Percentiles rank a stretch among this genome's conserved stretches.
phyloP scores from a whole-genome alignment of 2,329 filamentous ascomycete species.

The Aspergillus sp. region DNA sequence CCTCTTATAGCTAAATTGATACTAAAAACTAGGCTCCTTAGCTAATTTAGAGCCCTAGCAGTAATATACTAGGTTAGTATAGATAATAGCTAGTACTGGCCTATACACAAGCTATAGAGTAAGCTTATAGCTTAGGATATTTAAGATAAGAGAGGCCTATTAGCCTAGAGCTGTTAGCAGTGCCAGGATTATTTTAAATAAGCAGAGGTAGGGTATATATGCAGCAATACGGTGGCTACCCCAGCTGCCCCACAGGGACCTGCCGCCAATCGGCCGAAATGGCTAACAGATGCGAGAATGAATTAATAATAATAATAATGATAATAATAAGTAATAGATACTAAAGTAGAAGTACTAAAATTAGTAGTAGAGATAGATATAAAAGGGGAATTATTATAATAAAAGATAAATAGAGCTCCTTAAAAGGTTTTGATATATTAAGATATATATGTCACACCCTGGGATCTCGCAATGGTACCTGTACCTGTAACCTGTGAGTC shows the following conservation, averaged over 20 bases:
- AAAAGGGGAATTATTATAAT: too few relatives aligned
- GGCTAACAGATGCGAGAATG: not conserved
- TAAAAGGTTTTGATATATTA: too few relatives aligned
- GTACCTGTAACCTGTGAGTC: too few relatives aligned
- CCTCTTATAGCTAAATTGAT: not conserved
- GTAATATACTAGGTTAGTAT: not conserved
- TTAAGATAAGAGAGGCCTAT: not conserved
- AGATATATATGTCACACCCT: too few relatives aligned
- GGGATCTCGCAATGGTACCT: too few relatives aligned
- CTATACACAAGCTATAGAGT: not conserved
- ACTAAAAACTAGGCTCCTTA: not conserved
- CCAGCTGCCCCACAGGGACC: not conserved
- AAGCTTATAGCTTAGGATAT: too few relatives aligned
- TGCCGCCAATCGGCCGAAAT: not conserved
- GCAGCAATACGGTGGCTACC: not conserved
- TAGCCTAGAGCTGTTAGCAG: not conserved
- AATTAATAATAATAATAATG: conserved; percentile 1
- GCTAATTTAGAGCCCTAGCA: not conserved
- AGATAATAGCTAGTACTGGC: not conserved
- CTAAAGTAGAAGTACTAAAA: too few relatives aligned
- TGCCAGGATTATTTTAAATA: not conserved
- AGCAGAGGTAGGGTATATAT: not conserved
- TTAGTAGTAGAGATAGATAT: too few relatives aligned
- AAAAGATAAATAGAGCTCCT: too few relatives aligned
- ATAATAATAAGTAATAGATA: too few relatives aligned